phyloP scores from a whole-genome alignment of 2,329 filamentous ascomycete species.

The Cadophora luteo-olivacea region DNA sequence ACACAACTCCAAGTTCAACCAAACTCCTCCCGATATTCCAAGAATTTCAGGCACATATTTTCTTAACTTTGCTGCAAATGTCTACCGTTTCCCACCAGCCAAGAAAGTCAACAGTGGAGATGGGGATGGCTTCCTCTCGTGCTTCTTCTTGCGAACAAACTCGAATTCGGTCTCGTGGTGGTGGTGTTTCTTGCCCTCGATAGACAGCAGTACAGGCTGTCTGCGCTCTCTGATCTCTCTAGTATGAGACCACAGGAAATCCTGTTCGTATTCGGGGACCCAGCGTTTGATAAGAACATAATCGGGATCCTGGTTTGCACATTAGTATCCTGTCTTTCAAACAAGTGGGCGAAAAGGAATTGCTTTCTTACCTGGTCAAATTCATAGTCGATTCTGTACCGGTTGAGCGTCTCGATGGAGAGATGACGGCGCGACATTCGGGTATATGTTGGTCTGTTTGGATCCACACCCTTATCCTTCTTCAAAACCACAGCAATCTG shows the following conservation, averaged over 20 bases:
- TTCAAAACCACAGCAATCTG: conserved; percentile 65
- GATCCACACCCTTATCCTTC: conserved; percentile 56
- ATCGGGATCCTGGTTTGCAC: conserved; percentile 62
- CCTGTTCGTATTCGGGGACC: conserved; percentile 74
- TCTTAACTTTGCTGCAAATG: background rate
- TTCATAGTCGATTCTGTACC: conserved; percentile 63
- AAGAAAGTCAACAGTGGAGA: conserved; percentile 43
- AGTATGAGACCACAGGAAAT: conserved; percentile 76
- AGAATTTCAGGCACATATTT: conserved; percentile 1
- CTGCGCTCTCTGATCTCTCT: conserved; percentile 53
- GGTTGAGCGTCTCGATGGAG: conserved; percentile 65
- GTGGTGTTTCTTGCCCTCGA: conserved; percentile 39
- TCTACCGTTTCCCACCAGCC: conserved; percentile 40
- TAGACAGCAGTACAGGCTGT: conserved; percentile 32
- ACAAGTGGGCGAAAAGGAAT: background rate
- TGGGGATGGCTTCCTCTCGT: conserved; percentile 41
- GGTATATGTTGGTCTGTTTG: conserved; percentile 62
- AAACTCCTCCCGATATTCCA: conserved; percentile 20
- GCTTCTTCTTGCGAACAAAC: conserved; percentile 43
- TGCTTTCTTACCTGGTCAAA: conserved; percentile 62
- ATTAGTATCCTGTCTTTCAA: conserved; percentile 43
- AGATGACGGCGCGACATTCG: conserved; percentile 67
- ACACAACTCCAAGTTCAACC: conserved; percentile 21
- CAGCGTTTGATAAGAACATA: conserved; percentile 77
- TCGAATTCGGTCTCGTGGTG: conserved; percentile 41